phyloP scores from a whole-genome alignment of 345 rosid genomes.

The Camelina hispida region DNA sequence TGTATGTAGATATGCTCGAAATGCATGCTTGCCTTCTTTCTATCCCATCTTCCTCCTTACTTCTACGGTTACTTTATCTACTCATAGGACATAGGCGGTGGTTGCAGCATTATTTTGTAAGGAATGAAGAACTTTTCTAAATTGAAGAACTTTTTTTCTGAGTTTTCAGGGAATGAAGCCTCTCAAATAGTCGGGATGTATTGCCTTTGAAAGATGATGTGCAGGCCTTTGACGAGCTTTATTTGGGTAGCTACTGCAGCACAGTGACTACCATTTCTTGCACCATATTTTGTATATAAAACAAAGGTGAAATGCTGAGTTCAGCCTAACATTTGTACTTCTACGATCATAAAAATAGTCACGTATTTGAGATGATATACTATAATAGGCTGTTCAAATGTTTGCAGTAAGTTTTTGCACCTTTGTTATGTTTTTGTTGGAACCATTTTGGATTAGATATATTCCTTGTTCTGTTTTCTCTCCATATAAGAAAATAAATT shows the following conservation, averaged over 20 bases:
- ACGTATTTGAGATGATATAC: constrained; percentile 1
- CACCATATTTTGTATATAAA: constrained; percentile 33
- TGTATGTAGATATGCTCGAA: constrained; percentile 1
- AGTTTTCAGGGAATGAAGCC: constrained; percentile 80
- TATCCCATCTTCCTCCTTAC: not conserved
- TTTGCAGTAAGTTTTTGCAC: not conserved
- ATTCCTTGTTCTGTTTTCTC: not conserved
- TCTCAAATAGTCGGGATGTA: constrained; percentile 58
- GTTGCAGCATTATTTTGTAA: constrained; percentile 18
- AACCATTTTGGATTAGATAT: not conserved
- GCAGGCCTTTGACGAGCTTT: not conserved
- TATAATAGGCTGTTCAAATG: constrained; percentile 14
- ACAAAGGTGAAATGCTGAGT: constrained; percentile 26
- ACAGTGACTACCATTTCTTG: not conserved
- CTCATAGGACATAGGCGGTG: not conserved
- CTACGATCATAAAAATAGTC: constrained; percentile 14
- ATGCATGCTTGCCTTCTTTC: constrained; percentile 17
- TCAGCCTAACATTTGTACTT: constrained; percentile 20
- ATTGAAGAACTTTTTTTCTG: not conserved
- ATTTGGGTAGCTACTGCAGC: constrained; percentile 17
- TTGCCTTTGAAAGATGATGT: not conserved
- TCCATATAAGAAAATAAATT: not conserved
- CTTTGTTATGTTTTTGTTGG: constrained; percentile 15
- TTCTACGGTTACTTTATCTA: not conserved
- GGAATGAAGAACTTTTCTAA: not conserved